These are phyloP conservation scores for Mucor sp. DNA, from an alignment of 371 early-diverging fungal genomes.

Conservation along the genomic window DNA sequence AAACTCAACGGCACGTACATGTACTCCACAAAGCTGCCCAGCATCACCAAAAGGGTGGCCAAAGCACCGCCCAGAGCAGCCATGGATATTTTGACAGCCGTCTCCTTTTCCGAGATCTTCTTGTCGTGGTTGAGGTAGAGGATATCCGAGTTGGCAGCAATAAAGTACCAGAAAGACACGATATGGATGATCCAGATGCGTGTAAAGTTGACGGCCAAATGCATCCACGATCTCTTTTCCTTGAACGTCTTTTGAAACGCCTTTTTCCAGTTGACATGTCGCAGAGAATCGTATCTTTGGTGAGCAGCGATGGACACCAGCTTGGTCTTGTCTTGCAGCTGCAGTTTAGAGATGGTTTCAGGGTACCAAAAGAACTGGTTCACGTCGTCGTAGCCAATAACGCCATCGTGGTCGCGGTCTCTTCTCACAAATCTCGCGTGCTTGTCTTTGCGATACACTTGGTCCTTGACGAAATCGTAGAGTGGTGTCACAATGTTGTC, in stretches of 20 bases:
- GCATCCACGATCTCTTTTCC: slow-evolving; percentile 83
- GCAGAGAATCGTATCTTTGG: slow-evolving; percentile 62
- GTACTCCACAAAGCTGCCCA: slow-evolving; percentile 71
- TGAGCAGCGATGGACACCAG: slow-evolving; percentile 60
- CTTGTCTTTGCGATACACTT: slow-evolving; percentile 73
- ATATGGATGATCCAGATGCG: slow-evolving; percentile 87
- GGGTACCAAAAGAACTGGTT: slow-evolving; percentile 87
- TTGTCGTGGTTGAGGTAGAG: slow-evolving; percentile 47
- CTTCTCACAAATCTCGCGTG: slow-evolving; percentile 66
- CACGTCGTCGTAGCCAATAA: slow-evolving; percentile 87
- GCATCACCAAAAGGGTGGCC: slow-evolving; percentile 65
- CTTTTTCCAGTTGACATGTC: slow-evolving; percentile 68
- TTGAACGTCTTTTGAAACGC: slow-evolving; percentile 82
- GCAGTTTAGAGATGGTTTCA: slow-evolving; percentile 62
- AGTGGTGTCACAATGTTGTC: slow-evolving; percentile 71
- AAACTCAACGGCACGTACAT: slow-evolving; percentile 67
- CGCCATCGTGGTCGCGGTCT: slow-evolving; percentile 76
- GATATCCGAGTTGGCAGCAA: slow-evolving; percentile 67
- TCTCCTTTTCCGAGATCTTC: slow-evolving; percentile 31
- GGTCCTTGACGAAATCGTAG: slow-evolving; percentile 75
- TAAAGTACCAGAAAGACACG: slow-evolving; percentile 79
- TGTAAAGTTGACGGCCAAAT: slow-evolving; percentile 81
- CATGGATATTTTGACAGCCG: slow-evolving; percentile 58
- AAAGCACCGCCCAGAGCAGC: slow-evolving; percentile 72
- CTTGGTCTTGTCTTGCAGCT: slow-evolving; percentile 50